phyloP scores from a whole-genome alignment of 768 basidiomycete genomes.

The Podaxis sp. region DNA sequence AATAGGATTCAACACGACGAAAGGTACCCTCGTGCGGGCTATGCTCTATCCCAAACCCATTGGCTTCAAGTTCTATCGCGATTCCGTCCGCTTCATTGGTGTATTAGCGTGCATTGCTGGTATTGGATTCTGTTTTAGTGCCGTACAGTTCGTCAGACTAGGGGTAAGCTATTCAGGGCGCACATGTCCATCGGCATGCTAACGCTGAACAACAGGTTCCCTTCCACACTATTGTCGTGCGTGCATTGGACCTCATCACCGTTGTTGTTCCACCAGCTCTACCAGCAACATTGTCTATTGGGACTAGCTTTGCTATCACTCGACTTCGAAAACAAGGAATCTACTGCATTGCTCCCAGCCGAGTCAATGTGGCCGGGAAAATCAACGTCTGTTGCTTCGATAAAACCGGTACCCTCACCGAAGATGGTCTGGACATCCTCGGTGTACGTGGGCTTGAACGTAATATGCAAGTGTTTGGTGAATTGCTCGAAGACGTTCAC shows the following conservation, averaged over 20 bases:
- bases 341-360: constrained; percentile 94
- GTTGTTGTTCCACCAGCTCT: constrained; percentile 97
- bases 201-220: constrained; percentile 47
- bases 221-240: constrained; percentile 87
- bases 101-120: constrained; percentile 91
- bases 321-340: constrained; percentile 85
- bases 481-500: constrained; percentile 80
- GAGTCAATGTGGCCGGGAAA: constrained; percentile 94
- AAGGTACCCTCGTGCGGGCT: constrained; percentile 90
- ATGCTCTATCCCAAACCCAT: constrained; percentile 99
- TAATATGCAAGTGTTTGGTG: constrained; percentile 74
- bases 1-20: constrained; percentile 93
- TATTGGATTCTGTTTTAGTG: constrained; percentile 87
- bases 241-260: constrained; percentile 93
- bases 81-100: constrained; percentile 85
- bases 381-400: constrained; percentile 98
- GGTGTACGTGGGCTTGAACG: constrained; percentile 87
- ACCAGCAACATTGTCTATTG: constrained; percentile 95
- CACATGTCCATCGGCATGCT: not conserved
- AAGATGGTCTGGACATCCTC: constrained; percentile 96
- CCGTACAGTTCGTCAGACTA: constrained; percentile 86
- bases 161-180: constrained; percentile 50
- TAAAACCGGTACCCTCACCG: constrained; percentile 97
- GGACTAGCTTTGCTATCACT: constrained; percentile 90
- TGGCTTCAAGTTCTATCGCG: constrained; percentile 97